Base-by-base conservation (phyloP, 2,329 filamentous ascomycete species). In the Falciphora oryzae region DNA sequence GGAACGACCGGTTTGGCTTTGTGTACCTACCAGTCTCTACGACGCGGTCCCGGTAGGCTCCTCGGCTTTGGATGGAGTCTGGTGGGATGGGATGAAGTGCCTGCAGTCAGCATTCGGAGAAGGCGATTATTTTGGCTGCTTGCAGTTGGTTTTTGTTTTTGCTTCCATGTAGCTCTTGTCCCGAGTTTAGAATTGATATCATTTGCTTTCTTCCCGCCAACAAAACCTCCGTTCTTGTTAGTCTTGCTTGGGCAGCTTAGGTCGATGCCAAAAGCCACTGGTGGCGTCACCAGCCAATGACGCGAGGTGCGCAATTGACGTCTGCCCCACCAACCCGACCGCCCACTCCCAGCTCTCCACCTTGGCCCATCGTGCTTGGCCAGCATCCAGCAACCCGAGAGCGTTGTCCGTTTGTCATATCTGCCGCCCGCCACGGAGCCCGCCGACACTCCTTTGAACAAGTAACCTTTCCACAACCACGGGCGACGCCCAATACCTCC, bases 351-450 rank as follows among this genome's bases (percentile, higher is more conserved):
- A 53, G 44, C 44, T n/a, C 44, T 53, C 44, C 44, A 53, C 44
- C 44, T 53, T 53, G 22, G 44, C 18, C 38, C 38, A 44, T 44
- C 44, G 22, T n/a, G 22, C 44, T 53, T 53, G 44, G 44, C 44
- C 44, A 22, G 62, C 29, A 60, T 31, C 27, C 57, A 27, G 11
- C 56, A 59, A 2, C 61, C 53, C 59, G 62, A 29, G 64, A 65
- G 66, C 60, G 35, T 57, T 64, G 65, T 56, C 66, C 25, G 61
- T 25, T 44, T 58, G 18, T n/a, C 22, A 53, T n/a, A 53, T n/a
- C 44, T 53, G 35, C 35, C 3, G 32, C 32, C 3, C 32, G 32
- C 32, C 32, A 32, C 38, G 44, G 18, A 22, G 44, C 22, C 44
- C 44, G 44, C 44, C 44, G 44, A 53, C 44, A n/a, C 18, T 53